These are phyloP conservation scores for Penicillium desertorum DNA, from an alignment of 495 filamentous ascomycete species.

Conservation along the genomic window DNA sequence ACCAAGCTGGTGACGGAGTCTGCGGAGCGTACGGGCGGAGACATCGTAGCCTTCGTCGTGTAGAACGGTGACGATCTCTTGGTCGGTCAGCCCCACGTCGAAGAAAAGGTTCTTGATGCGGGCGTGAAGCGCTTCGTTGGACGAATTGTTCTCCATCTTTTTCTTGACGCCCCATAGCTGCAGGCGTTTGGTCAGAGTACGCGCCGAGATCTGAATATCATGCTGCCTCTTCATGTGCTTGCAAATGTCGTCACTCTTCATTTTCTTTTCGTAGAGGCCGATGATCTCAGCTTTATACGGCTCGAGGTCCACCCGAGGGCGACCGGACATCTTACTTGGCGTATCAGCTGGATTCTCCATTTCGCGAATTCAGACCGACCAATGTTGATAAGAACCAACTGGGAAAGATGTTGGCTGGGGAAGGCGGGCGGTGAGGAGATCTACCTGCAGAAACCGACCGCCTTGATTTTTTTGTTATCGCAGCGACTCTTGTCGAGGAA, in stretches of 20 bases:
- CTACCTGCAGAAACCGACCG: conserved; percentile 25
- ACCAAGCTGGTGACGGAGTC: conserved; percentile 7
- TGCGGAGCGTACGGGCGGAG: conserved; percentile 9
- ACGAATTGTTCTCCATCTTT: conserved; percentile 1
- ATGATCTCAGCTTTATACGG: conserved; percentile 5
- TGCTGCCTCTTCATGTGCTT: conserved; percentile 12
- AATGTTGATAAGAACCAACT: conserved; percentile 1
- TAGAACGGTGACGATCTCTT: conserved; percentile 11
- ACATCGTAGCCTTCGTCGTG: conserved; percentile 8
- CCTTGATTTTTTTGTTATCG: conserved; percentile 34
- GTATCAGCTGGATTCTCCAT: conserved; percentile 4
- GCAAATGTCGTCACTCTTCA: conserved; percentile 10
- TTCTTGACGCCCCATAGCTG: conserved; percentile 11
- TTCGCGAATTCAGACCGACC: not conserved
- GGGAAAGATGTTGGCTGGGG: not conserved
- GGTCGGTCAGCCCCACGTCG: conserved; percentile 4
- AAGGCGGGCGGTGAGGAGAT: conserved; percentile 1
- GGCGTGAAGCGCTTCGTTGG: conserved; percentile 6
- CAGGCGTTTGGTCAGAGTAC: conserved; percentile 11
- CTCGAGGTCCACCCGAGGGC: conserved; percentile 5
- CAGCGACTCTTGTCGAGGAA: not conserved
- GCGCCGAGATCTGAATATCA: conserved; percentile 10
- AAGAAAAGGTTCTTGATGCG: conserved; percentile 11
- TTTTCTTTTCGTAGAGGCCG: conserved; percentile 8
- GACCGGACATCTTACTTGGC: not conserved